Evolutionary conservation across 2,329 filamentous ascomycete species (phyloP), one percentile per base, ranked within the genome.

Genomic region (Cladorrhinum sp.): DNA sequence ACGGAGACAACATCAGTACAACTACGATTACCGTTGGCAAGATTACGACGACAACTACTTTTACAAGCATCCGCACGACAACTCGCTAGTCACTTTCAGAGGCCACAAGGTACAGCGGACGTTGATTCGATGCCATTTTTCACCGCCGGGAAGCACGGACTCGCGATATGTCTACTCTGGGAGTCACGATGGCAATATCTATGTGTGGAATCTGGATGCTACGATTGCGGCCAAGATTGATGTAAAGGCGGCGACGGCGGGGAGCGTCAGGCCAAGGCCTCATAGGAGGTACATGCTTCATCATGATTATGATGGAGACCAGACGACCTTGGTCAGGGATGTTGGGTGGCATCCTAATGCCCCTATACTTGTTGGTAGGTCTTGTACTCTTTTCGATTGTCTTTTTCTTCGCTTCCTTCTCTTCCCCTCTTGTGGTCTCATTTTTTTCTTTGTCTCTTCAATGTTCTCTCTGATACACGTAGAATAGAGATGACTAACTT

Each of bases 51-150:
- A 85, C 8, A 76, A 82, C 22, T 78, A 85, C 67, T 91, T 86
- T 80, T 84, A 85, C 61, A 86, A 87, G 1, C 89, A 97, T 73
- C 89, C 89, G 0, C 76, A 92, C 68, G 95, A 98, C 74, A 96
- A 93, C 77, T 96, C 90, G 1, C 79, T 97, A 2, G 95, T 98
- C 51, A 97, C 93, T 0, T 98, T 96, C 81, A 86, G 92, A 24
- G 93, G 93, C 9, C 95, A 99, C 76, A 85, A 84, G 64, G 92
- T 99, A 12, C 82, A 96, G 62, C 89, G 91, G 69, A 98, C 95
- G 1, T 80, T 98, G 45, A 97, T 98, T 67, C 83, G 95, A 62
- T 98, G 95, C 70, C 93, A 98, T 75, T 99, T 99, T 76, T 95
- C 91, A 29, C 95, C 95, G 0, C 86, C 91, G 0, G 85, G 83